Base-by-base conservation (phyloP, 805 yeast species). In the Ogataea thermomethanolica region DNA sequence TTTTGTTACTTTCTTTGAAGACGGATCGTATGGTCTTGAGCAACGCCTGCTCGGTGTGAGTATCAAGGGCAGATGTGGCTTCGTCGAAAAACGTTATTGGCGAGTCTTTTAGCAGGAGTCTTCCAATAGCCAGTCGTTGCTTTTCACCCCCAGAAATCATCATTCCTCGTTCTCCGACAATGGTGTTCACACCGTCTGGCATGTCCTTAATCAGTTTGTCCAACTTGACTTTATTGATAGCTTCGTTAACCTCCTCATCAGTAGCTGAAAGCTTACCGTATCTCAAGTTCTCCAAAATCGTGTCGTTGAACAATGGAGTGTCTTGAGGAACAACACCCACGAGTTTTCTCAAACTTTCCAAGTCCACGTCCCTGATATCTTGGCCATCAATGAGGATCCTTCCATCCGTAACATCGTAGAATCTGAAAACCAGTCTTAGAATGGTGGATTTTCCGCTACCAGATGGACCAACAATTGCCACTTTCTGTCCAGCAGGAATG, bases 81-180 rank as follows among this genome's bases (percentile, higher is more conserved):
- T 93, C 99, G 58, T 93, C 99, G 51, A 93, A 90, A 61, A 93
- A 91, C 41, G 95, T 84, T 35, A 93, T 87, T 21, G 93, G 91
- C 0, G 97, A 79, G 48, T 78, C 73, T 62, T 93, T 93, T 51
- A 93, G 65, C 31, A 93, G 62, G n/a, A 93, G 76, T 48, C 99
- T 73, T 1, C 97, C 93, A 49, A 93, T 88, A 0, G 99, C 98
- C 30, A 93, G 69, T 47, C 99, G 70, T 64, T 93, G 99, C 60
- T 93, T 90, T 61, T 93, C 99, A 45, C 99, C 99, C n/a, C 99
- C 99, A 20, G 96, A 88, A 33, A 93, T 90, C 99, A 93, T 93
- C 74, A 93, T 74, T n/a, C 99, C 99, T 57, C 95, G 71, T 62
- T 93, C 99, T 35, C 99, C 99, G 12, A 93, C 99, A 43, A 86